Evolutionary conservation across 2,329 filamentous ascomycete species (phyloP).

Genomic region (Ascochyta viciae-villosae): DNA sequence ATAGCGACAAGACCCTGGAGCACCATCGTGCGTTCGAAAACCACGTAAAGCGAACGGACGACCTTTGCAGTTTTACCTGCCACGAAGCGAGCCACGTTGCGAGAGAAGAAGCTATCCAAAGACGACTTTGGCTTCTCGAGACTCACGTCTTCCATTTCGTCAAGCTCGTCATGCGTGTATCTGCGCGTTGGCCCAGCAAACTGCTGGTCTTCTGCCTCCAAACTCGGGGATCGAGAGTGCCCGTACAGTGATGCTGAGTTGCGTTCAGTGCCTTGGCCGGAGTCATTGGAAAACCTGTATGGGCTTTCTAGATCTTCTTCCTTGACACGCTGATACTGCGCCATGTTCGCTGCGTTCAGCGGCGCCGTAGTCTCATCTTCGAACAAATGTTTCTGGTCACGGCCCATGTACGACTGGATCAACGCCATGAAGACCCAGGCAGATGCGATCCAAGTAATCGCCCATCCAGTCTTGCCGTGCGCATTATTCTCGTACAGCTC

Average conservation of each 20-base stretch:
- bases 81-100: constrained; percentile 62
- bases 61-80: constrained; percentile 63
- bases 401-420: constrained; percentile 66
- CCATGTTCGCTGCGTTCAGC: constrained; percentile 47
- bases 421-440: constrained; percentile 75
- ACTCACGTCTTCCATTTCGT: constrained; percentile 56
- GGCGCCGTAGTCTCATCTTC: constrained; percentile 32
- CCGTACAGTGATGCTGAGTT: constrained; percentile 72
- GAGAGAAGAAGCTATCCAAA: constrained; percentile 58
- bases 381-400: constrained; percentile 43
- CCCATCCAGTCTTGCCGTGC: constrained; percentile 90
- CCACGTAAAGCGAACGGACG: constrained; percentile 67
- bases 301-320: constrained; percentile 32
- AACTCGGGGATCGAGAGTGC: constrained; percentile 67
- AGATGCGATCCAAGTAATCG: constrained; percentile 73
- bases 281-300: constrained; percentile 53
- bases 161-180: constrained; percentile 50
- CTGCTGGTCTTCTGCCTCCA: constrained; percentile 53
- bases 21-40: constrained; percentile 78
- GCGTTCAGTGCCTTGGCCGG: constrained; percentile 72
- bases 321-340: constrained; percentile 49
- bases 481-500: constrained; percentile 86
- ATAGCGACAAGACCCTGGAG: constrained; percentile 78
- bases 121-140: constrained; percentile 57
- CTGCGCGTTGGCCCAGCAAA: constrained; percentile 49